A percentile compares a stretch with the other conserved stretches of the same genome.
Evolutionary conservation across 2,329 filamentous ascomycete species (phyloP).

Genomic region (Claviceps citrina): DNA sequence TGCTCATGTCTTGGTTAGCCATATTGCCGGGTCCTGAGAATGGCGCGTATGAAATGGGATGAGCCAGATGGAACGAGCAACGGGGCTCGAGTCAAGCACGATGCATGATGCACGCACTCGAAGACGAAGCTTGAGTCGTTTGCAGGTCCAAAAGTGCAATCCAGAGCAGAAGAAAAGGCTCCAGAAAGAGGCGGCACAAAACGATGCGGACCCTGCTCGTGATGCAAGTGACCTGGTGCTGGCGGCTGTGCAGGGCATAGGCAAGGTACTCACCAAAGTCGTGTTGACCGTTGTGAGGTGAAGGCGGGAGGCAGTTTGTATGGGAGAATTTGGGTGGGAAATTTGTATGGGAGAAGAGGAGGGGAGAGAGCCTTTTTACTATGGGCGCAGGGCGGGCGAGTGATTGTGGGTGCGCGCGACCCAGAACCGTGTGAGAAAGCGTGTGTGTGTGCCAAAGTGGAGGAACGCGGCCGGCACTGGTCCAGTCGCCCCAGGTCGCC

Average conservation of each 20-base stretch:
- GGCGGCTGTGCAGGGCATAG: constrained; percentile 10
- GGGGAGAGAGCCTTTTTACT: constrained; percentile 46
- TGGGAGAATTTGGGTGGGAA: constrained; percentile 38
- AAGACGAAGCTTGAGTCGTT: constrained; percentile 5
- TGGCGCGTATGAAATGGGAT: constrained; percentile 2
- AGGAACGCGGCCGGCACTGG: constrained; percentile 15
- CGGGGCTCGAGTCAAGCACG: neutral
- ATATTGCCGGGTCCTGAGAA: constrained; percentile 2
- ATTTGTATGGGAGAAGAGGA: constrained; percentile 48
- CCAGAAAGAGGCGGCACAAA: neutral
- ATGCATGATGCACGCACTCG: constrained; percentile 8
- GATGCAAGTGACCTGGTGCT: constrained; percentile 21
- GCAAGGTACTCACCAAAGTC: constrained; percentile 37
- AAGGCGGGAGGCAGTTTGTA: constrained; percentile 28
- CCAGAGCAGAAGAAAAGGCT: constrained; percentile 6
- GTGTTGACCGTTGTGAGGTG: constrained; percentile 29
- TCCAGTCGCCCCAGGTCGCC: neutral
- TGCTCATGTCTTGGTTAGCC: constrained; percentile 7
- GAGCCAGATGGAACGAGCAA: neutral
- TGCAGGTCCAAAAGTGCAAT: constrained; percentile 10
- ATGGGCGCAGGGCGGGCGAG: constrained; percentile 30
- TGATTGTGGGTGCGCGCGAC: constrained; percentile 37
- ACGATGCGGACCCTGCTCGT: neutral
- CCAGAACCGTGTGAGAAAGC: constrained; percentile 15
- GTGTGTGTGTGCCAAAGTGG: constrained; percentile 9